These are phyloP conservation scores for Chalciporus chontae DNA, from an alignment of 768 basidiomycete species.

Conservation along the genomic window DNA sequence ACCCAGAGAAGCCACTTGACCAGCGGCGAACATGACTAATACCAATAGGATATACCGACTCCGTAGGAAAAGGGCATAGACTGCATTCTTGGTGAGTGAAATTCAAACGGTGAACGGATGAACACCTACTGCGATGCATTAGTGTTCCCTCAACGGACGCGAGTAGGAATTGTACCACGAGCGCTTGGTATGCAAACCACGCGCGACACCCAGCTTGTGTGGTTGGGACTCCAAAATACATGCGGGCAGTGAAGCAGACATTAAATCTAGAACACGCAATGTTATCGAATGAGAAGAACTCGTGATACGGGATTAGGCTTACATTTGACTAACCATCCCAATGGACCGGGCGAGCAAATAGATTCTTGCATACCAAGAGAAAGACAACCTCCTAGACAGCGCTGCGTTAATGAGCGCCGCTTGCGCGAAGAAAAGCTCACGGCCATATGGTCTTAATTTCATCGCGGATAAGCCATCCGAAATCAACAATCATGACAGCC, in stretches of 20 bases:
- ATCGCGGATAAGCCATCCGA: conserved; percentile 6
- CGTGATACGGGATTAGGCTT: not conserved
- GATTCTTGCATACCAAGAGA: conserved; percentile 4
- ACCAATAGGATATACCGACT: conserved; percentile 6
- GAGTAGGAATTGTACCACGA: conserved; percentile 13
- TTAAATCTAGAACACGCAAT: conserved; percentile 14
- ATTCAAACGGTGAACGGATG: too few species aligned
- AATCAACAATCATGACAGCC: conserved; percentile 17
- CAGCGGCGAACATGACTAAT: conserved; percentile 4
- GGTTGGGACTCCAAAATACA: conserved; percentile 9
- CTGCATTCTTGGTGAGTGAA: conserved; percentile 1
- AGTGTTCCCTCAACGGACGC: conserved; percentile 8
- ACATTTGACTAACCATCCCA: conserved; percentile 20
- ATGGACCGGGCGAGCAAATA: conserved; percentile 15
- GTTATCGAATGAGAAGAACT: not conserved
- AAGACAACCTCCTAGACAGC: conserved; percentile 3
- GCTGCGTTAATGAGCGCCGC: not conserved
- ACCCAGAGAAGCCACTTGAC: conserved; percentile 16
- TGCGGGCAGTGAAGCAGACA: conserved; percentile 19
- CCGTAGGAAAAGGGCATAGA: conserved; percentile 15
- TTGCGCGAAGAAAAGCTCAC: conserved; percentile 9
- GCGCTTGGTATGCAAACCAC: conserved; percentile 20
- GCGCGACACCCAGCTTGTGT: conserved; percentile 6
- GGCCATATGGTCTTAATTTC: conserved; percentile 20
- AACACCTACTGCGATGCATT: conserved; percentile 8